A percentile compares a stretch with the other conserved stretches of the same genome.
Conservation (phyloP, 805 yeast species). For the Kuraishia borneana region DNA sequence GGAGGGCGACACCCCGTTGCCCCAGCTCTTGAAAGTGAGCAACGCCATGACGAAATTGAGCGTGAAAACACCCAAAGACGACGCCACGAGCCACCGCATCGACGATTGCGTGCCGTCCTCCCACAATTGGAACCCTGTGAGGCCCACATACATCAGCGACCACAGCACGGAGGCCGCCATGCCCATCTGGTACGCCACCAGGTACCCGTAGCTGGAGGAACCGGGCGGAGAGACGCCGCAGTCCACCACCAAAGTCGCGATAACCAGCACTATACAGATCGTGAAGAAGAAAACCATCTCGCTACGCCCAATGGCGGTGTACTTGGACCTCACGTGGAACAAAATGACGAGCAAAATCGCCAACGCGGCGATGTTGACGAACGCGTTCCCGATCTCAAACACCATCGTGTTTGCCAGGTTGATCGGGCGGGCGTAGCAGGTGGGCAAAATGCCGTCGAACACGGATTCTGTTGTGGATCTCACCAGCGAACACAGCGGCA, state of each 20-base stretch:
- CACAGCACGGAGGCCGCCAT: slow-evolving; percentile 62
- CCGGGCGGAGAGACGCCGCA: slow-evolving; percentile 91
- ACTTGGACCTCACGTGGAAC: slow-evolving; percentile 70
- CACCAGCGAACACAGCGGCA: slow-evolving; percentile 74
- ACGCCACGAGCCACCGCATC: slow-evolving; percentile 40
- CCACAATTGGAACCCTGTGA: slow-evolving; percentile 83
- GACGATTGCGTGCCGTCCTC: slow-evolving; percentile 80
- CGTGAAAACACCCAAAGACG: slow-evolving; percentile 47
- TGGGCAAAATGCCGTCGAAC: slow-evolving; percentile 55
- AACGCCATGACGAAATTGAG: slow-evolving; percentile 58
- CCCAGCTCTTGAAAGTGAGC: slow-evolving; percentile 64
- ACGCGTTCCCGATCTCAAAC: slow-evolving; percentile 80
- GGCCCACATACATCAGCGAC: slow-evolving; percentile 59
- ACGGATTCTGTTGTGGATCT: slow-evolving; percentile 31
- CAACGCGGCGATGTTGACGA: slow-evolving; percentile 70
- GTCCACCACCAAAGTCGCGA: slow-evolving; percentile 69
- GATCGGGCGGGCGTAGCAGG: slow-evolving; percentile 78
- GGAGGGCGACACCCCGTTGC: slow-evolving; percentile 29
- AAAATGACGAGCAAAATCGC: slow-evolving; percentile 56
- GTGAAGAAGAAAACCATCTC: slow-evolving; percentile 75
- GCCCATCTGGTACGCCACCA: slow-evolving; percentile 76
- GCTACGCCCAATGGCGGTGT: slow-evolving; percentile 88
- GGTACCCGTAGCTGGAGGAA: slow-evolving; percentile 61
- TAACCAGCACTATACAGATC: slow-evolving; percentile 41
- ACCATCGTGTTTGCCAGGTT: slow-evolving; percentile 86